These are phyloP conservation scores for Pelagophyceae sp. DNA, from an alignment of 352 stramenopile genomes.

Conservation along the genomic window DNA sequence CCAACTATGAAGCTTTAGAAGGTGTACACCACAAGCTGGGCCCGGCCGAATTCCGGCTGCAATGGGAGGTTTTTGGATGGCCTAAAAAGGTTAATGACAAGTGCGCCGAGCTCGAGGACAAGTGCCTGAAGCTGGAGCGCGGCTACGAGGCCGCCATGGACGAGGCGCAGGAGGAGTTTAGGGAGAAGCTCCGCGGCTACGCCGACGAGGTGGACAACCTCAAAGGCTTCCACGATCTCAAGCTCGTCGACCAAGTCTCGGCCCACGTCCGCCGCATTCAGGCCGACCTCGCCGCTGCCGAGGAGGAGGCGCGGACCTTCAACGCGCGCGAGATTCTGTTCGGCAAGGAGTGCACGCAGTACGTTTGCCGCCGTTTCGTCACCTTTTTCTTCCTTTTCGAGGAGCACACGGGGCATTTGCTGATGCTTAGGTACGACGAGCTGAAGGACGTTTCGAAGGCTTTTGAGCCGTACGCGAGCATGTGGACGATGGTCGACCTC, in stretches of 20 bases:
- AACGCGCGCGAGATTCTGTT: slow-evolving; percentile 81
- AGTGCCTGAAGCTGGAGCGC: slow-evolving; percentile 65
- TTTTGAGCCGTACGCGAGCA: slow-evolving; percentile 83
- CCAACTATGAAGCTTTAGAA: slow-evolving; percentile 61
- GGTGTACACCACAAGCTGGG: slow-evolving; percentile 69
- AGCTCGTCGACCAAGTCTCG: slow-evolving; percentile 59
- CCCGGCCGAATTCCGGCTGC: slow-evolving; percentile 71
- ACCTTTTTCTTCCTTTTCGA: too few species aligned
- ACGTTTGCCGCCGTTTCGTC: slow-evolving; percentile 66
- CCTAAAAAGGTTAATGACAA: slow-evolving; percentile 74
- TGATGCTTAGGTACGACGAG: too few species aligned
- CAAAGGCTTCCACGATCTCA: slow-evolving; percentile 39
- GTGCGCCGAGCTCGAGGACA: slow-evolving; percentile 63
- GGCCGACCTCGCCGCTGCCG: slow-evolving; percentile 66
- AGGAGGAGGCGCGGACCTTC: slow-evolving; percentile 74
- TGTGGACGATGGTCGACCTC: slow-evolving; percentile 78
- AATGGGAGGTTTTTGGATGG: slow-evolving; percentile 70
- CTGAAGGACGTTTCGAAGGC: slow-evolving; percentile 73
- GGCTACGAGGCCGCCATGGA: slow-evolving; percentile 75
- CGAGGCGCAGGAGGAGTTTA: slow-evolving; percentile 79
- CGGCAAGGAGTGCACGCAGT: slow-evolving; percentile 50
- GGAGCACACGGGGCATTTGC: too few species aligned
- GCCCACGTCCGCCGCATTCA: slow-evolving; percentile 68
- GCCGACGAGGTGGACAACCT: slow-evolving; percentile 26
- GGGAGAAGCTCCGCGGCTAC: slow-evolving; percentile 27